Conservation (phyloP, 768 basidiomycete genomes). For the Suillus subaureus region DNA sequence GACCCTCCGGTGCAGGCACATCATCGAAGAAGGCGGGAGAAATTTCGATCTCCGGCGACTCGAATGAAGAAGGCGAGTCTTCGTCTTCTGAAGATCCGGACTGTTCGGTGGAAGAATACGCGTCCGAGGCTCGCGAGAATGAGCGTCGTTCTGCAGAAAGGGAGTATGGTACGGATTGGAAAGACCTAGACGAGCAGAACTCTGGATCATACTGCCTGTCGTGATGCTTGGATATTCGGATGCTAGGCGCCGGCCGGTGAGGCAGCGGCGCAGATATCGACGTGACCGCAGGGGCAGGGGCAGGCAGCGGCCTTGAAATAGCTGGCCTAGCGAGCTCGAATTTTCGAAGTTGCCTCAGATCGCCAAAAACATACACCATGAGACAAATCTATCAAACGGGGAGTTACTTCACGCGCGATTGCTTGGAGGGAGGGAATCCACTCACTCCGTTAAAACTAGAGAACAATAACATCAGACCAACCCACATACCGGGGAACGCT, state of each 20-base stretch:
- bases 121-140: constrained; percentile 11
- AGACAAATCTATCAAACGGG: constrained; percentile 51
- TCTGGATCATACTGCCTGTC: constrained; percentile 12
- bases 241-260: background rate
- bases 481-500: constrained; percentile 70
- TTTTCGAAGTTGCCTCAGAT: constrained; percentile 74
- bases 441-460: constrained; percentile 68
- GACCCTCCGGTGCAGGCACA: constrained; percentile 46
- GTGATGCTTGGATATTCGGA: background rate
- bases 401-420: background rate
- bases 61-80: constrained; percentile 18
- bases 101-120: constrained; percentile 9
- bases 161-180: constrained; percentile 16
- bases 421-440: background rate
- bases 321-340: constrained; percentile 76
- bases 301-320: constrained; percentile 49
- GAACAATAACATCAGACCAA: constrained; percentile 63
- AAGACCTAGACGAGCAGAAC: constrained; percentile 10
- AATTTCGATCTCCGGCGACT: constrained; percentile 33
- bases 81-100: constrained; percentile 24
- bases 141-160: constrained; percentile 9
- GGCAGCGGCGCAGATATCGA: constrained; percentile 20
- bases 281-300: constrained; percentile 4
- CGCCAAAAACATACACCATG: constrained; percentile 80
- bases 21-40: constrained; percentile 49